phyloP scores from a whole-genome alignment of 2,329 filamentous ascomycete species.

The Alternaria viburni region DNA sequence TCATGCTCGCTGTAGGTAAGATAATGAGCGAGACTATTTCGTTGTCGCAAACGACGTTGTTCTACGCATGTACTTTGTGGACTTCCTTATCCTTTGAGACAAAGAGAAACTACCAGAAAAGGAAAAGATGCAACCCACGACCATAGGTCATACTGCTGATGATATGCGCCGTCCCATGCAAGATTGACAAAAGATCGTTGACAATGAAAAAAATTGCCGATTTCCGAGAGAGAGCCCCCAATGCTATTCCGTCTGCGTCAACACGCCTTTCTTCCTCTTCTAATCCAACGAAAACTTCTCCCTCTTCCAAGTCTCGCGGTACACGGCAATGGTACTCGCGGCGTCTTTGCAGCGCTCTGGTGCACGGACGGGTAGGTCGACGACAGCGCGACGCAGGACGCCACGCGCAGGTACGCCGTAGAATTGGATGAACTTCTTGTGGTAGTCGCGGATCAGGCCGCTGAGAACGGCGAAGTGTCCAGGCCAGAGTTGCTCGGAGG shows the following conservation, averaged over 20 bases:
- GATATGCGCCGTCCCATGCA: slow-evolving; percentile 1
- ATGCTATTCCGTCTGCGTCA: neutral
- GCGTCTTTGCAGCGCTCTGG: slow-evolving; percentile 32
- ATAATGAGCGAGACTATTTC: neutral
- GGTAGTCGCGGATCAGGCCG: slow-evolving; percentile 65
- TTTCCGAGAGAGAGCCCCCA: neutral
- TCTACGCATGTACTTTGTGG: neutral
- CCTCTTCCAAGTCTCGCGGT: slow-evolving; percentile 42
- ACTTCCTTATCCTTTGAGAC: neutral
- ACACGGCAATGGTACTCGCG: slow-evolving; percentile 37
- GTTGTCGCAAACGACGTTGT: neutral
- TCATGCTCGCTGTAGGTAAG: neutral
- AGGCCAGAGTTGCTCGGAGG: slow-evolving; percentile 57
- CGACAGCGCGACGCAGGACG: slow-evolving; percentile 70
- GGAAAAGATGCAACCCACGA: neutral
- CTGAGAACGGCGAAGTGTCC: slow-evolving; percentile 60
- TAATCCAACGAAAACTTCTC: slow-evolving; percentile 28
- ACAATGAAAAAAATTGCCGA: neutral
- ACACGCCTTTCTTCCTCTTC: neutral
- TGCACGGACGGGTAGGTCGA: slow-evolving; percentile 69
- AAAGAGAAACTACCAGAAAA: neutral
- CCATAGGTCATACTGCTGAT: slow-evolving; percentile 12
- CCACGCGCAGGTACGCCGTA: slow-evolving; percentile 80
- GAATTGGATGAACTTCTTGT: slow-evolving; percentile 76
- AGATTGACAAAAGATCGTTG: neutral